phyloP scores from a whole-genome alignment of 1,139 yeast species.

The Geotrichum fermentans region DNA sequence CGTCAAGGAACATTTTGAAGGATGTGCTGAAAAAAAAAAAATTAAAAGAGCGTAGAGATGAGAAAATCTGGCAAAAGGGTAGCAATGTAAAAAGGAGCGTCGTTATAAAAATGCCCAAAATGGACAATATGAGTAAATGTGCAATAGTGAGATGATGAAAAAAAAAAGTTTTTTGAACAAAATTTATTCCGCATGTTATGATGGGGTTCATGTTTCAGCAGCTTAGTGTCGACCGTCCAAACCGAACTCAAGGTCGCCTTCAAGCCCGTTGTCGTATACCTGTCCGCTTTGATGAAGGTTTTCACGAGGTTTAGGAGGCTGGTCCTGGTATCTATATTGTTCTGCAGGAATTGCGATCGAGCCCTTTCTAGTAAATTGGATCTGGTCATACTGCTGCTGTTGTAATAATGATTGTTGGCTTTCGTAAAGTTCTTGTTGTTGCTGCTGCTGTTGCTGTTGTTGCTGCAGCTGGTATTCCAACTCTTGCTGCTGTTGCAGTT shows the following conservation, averaged over 20 bases:
- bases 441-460: constrained; percentile 22
- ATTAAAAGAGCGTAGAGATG: no score
- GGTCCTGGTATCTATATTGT: constrained; percentile 40
- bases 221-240: constrained; percentile 42
- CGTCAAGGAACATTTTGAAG: no score
- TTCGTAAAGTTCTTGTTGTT: constrained; percentile 24
- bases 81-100: no score
- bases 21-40: no score
- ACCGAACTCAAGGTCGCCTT: constrained; percentile 57
- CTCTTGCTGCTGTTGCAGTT: constrained; percentile 29
- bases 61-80: no score
- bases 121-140: no score
- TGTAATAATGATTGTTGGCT: constrained; percentile 27
- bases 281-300: constrained; percentile 30
- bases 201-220: no score
- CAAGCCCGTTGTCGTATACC: constrained; percentile 40
- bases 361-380: constrained; percentile 13
- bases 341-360: constrained; percentile 33
- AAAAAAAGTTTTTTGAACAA: no score
- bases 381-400: constrained; percentile 12
- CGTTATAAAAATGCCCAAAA: no score
- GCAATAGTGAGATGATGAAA: no score
- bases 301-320: constrained; percentile 45
- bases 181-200: no score
- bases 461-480: constrained; percentile 23